Base-by-base conservation (phyloP, 2,329 filamentous ascomycete genomes). In the Cytospora schulzeri region DNA sequence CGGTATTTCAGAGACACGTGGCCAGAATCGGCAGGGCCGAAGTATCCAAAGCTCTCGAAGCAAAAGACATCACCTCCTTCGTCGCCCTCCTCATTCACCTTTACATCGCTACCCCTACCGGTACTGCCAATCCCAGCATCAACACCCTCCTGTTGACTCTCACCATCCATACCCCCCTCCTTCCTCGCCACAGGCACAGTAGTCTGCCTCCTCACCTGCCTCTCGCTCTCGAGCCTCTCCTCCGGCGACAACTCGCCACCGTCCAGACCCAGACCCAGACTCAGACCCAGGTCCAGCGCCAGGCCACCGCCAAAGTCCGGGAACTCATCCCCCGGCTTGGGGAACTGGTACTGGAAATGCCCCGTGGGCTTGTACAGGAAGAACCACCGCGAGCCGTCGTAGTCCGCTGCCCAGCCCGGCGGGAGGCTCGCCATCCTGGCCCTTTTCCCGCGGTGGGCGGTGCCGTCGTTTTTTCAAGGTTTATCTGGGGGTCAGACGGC, bases 321-420 rank as follows among this genome's bases (percentile, higher is more conserved):
- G 60, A 83, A 87, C 73, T 87, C 85, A 69, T 87, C 85, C 67
- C 84, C 85, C 6, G 81, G 79, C 52, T 78, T 78, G 7, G 85
- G 85, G 67, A 86, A 87, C 65, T 81, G 81, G 70, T 81, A 87
- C 71, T 87, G 85, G 19, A 81, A 74, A 41, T 81, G 75, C 12
- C 84, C 84, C 11, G 81, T 85, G 28, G 84, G 75, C 67, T 78
- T 82, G 75, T 84, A 86, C 59, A 79, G 79, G 71, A 84, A 87
- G 73, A 86, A 82, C 85, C 85, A 87, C 29, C 85, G 80, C 17
- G 66, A 69, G 60, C 84, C 84, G 68, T 87, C 84, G 69, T 86
- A 86, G 72, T 86, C 85, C 70, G 76, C 79, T 64, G 85, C 82
- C 85, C 85, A 87, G 62, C 82, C 81, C 9, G 78, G 75, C 2